Percentiles rank a stretch among this genome's conserved stretches.
phyloP scores from a whole-genome alignment of 371 early-diverging fungal genomes.

The Rhizomucor pusillus region DNA sequence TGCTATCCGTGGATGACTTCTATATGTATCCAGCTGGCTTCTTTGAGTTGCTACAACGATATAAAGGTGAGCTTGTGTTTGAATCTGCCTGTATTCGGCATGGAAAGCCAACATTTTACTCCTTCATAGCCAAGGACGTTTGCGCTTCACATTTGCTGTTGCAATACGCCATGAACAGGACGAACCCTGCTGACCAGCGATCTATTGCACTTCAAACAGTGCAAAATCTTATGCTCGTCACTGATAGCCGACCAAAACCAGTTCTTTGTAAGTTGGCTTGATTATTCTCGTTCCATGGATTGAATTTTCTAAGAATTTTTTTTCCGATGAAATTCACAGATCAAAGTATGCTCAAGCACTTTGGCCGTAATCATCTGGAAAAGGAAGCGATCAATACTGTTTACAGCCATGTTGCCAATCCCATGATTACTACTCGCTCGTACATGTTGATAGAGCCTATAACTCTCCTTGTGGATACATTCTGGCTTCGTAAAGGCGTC shows the following conservation, averaged over 20 bases:
- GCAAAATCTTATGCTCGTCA: slow-evolving; percentile 68
- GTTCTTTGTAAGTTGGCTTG: slow-evolving; percentile 46
- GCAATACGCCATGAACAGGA: slow-evolving; percentile 68
- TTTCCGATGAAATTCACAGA: slow-evolving; percentile 22
- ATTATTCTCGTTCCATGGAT: slow-evolving; percentile 5
- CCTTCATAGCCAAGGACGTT: slow-evolving; percentile 61
- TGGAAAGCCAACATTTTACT: too few species aligned
- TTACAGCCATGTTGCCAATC: slow-evolving; percentile 75
- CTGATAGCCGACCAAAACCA: slow-evolving; percentile 67
- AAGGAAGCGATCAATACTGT: slow-evolving; percentile 66
- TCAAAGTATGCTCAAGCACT: slow-evolving; percentile 43
- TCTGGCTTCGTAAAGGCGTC: slow-evolving; percentile 65
- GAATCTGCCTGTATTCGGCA: too few species aligned
- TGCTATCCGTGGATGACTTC: slow-evolving; percentile 29
- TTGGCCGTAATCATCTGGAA: slow-evolving; percentile 59
- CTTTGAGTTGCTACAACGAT: slow-evolving; percentile 64
- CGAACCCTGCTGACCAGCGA: slow-evolving; percentile 30
- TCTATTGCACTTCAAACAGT: slow-evolving; percentile 58
- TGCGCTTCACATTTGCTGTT: slow-evolving; percentile 72
- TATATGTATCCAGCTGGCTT: slow-evolving; percentile 48
- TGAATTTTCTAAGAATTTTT: not conserved
- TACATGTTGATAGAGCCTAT: slow-evolving; percentile 75
- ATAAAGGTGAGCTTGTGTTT: slow-evolving; percentile 52
- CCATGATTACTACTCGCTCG: slow-evolving; percentile 76
- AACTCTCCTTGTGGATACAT: slow-evolving; percentile 59